Conservation (phyloP, 2,329 filamentous ascomycete genomes). For the Paraphaeosphaeria sporulosa region DNA sequence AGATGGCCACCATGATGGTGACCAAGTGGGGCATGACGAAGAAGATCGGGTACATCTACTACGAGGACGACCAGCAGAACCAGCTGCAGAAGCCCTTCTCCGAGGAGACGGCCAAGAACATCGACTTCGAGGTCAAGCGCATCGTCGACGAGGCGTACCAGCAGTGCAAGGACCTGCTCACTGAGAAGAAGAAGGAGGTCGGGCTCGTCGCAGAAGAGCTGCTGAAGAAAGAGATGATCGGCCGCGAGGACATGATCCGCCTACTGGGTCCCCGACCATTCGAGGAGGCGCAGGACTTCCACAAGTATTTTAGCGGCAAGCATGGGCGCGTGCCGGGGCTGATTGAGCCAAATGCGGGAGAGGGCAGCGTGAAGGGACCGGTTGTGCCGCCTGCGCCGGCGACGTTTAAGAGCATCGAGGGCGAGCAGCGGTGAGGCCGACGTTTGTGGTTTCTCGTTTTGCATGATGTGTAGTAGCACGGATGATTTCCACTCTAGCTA, state of each 20-base stretch:
- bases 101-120: conserved; percentile 89
- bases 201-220: conserved; percentile 93
- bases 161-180: conserved; percentile 83
- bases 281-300: conserved; percentile 85
- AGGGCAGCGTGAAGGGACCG: conserved; percentile 44
- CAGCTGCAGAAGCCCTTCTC: conserved; percentile 94
- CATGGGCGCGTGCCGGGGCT: conserved; percentile 43
- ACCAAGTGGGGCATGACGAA: conserved; percentile 99
- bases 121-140: conserved; percentile 88
- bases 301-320: conserved; percentile 80
- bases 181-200: conserved; percentile 86
- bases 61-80: conserved; percentile 80
- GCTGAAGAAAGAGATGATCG: conserved; percentile 87
- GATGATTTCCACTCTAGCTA: not conserved
- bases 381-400: conserved; percentile 42
- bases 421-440: conserved; percentile 17
- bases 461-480: not conserved
- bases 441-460: not conserved
- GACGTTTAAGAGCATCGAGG: conserved; percentile 20
- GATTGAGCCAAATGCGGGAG: conserved; percentile 41
- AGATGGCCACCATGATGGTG: conserved; percentile 96
- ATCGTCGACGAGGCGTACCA: conserved; percentile 94
- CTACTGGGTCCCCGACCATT: conserved; percentile 86
- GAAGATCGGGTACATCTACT: conserved; percentile 92
- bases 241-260: conserved; percentile 89